Evolutionary conservation across 2,329 filamentous ascomycete genomes (phyloP).

Genomic region (Colletotrichum godetiae): DNA sequence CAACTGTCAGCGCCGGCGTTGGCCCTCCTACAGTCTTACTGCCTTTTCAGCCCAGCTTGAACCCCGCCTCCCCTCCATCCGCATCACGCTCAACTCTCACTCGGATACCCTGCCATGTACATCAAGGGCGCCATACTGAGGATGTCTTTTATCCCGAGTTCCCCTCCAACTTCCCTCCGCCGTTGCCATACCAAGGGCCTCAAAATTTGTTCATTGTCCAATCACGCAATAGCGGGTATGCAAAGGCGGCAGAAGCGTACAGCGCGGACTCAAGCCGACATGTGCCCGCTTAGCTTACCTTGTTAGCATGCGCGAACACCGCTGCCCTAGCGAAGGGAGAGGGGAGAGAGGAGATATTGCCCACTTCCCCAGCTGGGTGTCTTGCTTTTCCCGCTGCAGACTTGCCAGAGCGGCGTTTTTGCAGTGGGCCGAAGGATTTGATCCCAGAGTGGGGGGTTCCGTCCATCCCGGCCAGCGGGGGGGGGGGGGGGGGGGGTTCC

Average conservation of each 20-base stretch:
- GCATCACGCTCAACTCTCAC: background rate
- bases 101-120: background rate
- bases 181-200: background rate
- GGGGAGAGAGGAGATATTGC: background rate
- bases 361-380: background rate
- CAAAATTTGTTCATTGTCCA: conserved; percentile 2
- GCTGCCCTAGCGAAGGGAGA: background rate
- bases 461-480: background rate
- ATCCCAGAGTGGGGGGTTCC: background rate
- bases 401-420: background rate
- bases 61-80: background rate
- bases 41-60: background rate
- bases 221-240: conserved; percentile 34
- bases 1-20: background rate
- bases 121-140: background rate
- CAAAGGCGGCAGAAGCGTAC: conserved; percentile 6
- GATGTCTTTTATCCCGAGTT: background rate
- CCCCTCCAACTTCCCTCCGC: background rate
- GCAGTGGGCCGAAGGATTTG: background rate
- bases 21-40: background rate
- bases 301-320: background rate
- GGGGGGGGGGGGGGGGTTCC: too few relatives aligned
- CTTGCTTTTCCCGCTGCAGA: background rate
- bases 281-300: background rate
- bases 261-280: background rate